Base-by-base conservation (phyloP, 2,329 filamentous ascomycete genomes). In the Orbilia ellipsospora region DNA sequence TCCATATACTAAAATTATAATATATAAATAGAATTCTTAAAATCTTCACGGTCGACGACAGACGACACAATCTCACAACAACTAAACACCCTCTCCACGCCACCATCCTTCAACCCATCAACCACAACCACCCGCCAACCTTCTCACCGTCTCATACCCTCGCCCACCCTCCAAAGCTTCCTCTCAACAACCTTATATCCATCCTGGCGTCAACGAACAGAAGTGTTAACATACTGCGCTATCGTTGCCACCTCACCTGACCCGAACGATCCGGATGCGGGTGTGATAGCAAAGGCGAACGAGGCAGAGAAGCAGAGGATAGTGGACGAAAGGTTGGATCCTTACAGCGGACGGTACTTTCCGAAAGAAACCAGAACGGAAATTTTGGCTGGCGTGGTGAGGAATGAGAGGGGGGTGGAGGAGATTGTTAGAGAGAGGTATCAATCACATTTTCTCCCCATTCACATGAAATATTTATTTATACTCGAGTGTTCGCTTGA, bases 41-140 rank as follows among this genome's bases (percentile, higher is more conserved):
- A 93, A 45, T 83, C 95, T 78, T 97, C 94, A 8, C 89, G 95
- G 77, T 86, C 88, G 62, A 88, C 91, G 56, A 90, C 97, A 80
- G 95, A 99, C 83, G 95, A 99, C 83, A 93, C 92, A 52, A 98
- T 99, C 80, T 89, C 89, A 0, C 94, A 97, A 81, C 94, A 96
- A 80, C 88, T 99, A 76, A 84, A 92, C 52, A 94, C 90, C 0
- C 94, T 94, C 0, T 87, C 92, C 12, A 84, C 85, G 52, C 80
- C 80, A 40, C 83, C 83, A 45, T 88, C 89, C 15, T 98, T 97
- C 83, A 91, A 97, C 81, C 92, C 94, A 0, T 84, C 86, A 0
- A 94, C 92, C 0, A 96, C 93, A 0, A 87, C 89, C 0, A 84
- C 85, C 84, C 87, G 1, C 83, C 85, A 48, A 83, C 87, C 0